These are phyloP conservation scores for Aspergillus sp. DNA, from an alignment of 2,329 filamentous ascomycete genomes.

Conservation along the genomic window DNA sequence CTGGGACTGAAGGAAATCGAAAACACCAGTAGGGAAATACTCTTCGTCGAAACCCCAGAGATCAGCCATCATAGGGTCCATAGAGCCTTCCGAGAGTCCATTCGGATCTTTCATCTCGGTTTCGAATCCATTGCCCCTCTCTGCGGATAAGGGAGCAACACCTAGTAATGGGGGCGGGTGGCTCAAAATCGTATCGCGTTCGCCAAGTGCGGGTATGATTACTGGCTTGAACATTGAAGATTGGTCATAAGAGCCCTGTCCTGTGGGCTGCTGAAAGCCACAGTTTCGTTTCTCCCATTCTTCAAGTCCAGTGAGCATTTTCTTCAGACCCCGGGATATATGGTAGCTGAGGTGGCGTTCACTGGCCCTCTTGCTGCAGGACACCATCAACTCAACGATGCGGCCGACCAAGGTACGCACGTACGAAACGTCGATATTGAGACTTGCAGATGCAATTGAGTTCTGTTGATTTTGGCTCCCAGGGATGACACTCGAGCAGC, in stretches of 20 bases:
- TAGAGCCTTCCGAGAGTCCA: conserved; percentile 43
- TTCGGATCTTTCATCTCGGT: conserved; percentile 30
- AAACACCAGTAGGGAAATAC: conserved; percentile 48
- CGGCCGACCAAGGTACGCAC: conserved; percentile 41
- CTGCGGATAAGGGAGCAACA: conserved; percentile 44
- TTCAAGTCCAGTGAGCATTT: conserved; percentile 46
- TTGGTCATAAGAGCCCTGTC: conserved; percentile 30
- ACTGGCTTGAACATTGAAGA: conserved; percentile 43
- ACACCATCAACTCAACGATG: conserved; percentile 44
- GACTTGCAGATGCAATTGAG: conserved; percentile 43
- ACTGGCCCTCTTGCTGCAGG: conserved; percentile 43
- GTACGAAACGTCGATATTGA: conserved; percentile 41
- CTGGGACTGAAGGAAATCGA: conserved; percentile 47
- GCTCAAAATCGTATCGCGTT: conserved; percentile 41
- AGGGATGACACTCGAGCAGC: conserved; percentile 39
- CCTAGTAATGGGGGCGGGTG: conserved; percentile 43
- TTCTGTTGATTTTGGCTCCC: conserved; percentile 42
- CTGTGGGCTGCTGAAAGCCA: conserved; percentile 26
- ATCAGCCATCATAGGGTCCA: conserved; percentile 47
- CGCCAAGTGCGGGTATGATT: conserved; percentile 42
- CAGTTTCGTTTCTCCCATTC: conserved; percentile 44
- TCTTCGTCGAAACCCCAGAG: conserved; percentile 48
- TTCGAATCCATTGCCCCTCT: conserved; percentile 40
- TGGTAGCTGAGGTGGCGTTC: conserved; percentile 48
- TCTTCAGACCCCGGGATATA: conserved; percentile 43